Conservation (phyloP, 441 rosid genomes). For the Bocquillonia castaneifolia region DNA sequence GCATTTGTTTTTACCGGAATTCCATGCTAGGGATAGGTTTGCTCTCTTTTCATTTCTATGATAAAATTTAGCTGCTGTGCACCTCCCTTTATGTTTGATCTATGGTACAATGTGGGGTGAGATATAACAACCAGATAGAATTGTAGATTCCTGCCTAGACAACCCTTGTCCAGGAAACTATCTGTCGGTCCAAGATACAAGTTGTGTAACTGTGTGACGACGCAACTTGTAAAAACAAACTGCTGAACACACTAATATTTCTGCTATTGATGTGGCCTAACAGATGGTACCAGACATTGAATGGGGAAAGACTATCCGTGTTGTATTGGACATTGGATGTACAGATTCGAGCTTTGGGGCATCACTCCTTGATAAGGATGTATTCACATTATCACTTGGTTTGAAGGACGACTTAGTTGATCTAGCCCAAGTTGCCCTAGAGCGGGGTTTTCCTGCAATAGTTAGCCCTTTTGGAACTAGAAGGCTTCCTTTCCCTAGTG, state of each 20-base stretch:
- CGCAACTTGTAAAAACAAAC: neutral
- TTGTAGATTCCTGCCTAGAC: neutral
- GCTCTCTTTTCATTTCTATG: neutral
- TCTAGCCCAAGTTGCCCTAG: slow-evolving; percentile 81
- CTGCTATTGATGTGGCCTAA: slow-evolving; percentile 35
- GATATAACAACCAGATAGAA: neutral
- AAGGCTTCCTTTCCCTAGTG: slow-evolving; percentile 89
- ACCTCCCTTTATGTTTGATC: neutral
- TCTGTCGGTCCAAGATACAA: neutral
- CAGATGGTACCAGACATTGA: slow-evolving; percentile 98
- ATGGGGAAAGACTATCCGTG: slow-evolving; percentile 95
- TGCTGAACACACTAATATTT: slow-evolving; percentile 5
- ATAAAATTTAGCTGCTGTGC: neutral
- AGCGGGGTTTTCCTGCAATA: slow-evolving; percentile 79
- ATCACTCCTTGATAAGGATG: slow-evolving; percentile 71
- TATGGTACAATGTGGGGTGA: neutral
- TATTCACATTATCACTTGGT: slow-evolving; percentile 68
- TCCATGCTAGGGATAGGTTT: neutral
- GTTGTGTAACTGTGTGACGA: neutral
- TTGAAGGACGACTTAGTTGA: slow-evolving; percentile 87
- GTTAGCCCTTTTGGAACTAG: slow-evolving; percentile 64
- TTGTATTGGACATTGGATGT: slow-evolving; percentile 80
- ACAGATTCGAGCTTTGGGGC: slow-evolving; percentile 68
- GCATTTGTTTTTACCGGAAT: neutral
- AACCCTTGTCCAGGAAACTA: neutral